Evolutionary conservation across 176 grass and related monocot genomes (phyloP).

Genomic region (Ensete glaucum): DNA sequence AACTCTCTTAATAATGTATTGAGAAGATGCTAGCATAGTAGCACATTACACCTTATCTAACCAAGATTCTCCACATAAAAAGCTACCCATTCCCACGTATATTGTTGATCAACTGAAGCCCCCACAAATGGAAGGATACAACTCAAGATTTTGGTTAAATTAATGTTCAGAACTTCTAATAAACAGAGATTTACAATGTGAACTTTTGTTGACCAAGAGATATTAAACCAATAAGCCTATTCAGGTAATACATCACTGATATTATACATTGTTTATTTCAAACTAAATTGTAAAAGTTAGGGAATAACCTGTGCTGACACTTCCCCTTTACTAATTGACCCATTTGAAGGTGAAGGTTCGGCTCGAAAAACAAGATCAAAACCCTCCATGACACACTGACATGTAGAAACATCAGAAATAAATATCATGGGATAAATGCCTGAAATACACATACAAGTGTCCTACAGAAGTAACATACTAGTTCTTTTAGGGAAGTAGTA

Average conservation of each 20-base stretch:
- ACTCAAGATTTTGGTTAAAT: too few relatives aligned
- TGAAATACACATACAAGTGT: constrained; percentile 16
- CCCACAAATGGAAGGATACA: too few relatives aligned
- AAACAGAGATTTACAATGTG: too few relatives aligned
- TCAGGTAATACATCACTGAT: not conserved
- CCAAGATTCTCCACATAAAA: too few relatives aligned
- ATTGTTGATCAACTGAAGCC: too few relatives aligned
- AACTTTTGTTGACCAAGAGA: too few relatives aligned
- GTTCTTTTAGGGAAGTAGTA: constrained; percentile 62
- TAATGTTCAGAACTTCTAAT: too few relatives aligned
- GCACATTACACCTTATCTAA: too few relatives aligned
- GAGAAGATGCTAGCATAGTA: too few relatives aligned
- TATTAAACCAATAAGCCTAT: not conserved
- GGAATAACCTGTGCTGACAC: constrained; percentile 50
- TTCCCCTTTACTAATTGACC: constrained; percentile 35
- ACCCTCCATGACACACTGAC: constrained; percentile 59
- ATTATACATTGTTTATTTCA: constrained; percentile 13
- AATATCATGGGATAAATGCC: constrained; percentile 7
- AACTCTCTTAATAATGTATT: not conserved
- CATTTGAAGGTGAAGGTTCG: constrained; percentile 36
- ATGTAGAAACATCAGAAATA: constrained; percentile 17
- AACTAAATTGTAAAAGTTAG: constrained; percentile 13
- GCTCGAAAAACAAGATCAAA: constrained; percentile 56
- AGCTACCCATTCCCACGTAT: too few relatives aligned
- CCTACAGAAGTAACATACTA: constrained; percentile 34